Evolutionary conservation across 1,284 basidiomycete genomes (phyloP).

Genomic region (Calocybe gambosa): DNA sequence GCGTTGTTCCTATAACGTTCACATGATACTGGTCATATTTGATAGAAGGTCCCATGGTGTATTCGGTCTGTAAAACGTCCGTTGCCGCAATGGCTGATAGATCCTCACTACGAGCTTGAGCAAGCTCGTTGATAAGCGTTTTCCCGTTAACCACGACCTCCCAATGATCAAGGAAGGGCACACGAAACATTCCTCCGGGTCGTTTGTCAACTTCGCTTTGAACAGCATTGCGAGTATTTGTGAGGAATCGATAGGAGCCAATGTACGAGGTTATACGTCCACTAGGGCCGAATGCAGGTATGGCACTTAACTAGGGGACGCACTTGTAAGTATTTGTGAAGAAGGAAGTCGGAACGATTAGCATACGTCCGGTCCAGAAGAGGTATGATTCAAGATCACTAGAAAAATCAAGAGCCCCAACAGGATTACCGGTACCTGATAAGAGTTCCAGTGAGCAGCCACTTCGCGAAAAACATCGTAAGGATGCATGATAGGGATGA

Average conservation of each 20-base stretch:
- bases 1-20: background rate
- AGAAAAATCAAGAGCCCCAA: background rate
- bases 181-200: conserved; percentile 2
- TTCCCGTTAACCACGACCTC: conserved; percentile 2
- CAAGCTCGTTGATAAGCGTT: conserved; percentile 2
- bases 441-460: background rate
- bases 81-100: conserved; percentile 1
- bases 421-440: background rate
- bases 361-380: conserved; percentile 3
- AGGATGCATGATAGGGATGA: background rate
- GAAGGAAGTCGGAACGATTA: background rate
- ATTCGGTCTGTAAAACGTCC: conserved; percentile 5
- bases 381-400: background rate
- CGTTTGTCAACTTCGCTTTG: background rate
- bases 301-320: conserved; percentile 1
- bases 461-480: background rate
- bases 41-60: conserved; percentile 1
- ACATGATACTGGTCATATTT: conserved; percentile 6
- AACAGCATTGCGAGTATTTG: background rate
- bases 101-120: conserved; percentile 4
- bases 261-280: conserved; percentile 3
- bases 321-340: background rate
- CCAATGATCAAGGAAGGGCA: conserved; percentile 4
- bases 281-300: conserved; percentile 2
- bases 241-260: conserved; percentile 1